phyloP scores from a whole-genome alignment of 805 yeast species.

The Blastobotrys chiropterorum region DNA sequence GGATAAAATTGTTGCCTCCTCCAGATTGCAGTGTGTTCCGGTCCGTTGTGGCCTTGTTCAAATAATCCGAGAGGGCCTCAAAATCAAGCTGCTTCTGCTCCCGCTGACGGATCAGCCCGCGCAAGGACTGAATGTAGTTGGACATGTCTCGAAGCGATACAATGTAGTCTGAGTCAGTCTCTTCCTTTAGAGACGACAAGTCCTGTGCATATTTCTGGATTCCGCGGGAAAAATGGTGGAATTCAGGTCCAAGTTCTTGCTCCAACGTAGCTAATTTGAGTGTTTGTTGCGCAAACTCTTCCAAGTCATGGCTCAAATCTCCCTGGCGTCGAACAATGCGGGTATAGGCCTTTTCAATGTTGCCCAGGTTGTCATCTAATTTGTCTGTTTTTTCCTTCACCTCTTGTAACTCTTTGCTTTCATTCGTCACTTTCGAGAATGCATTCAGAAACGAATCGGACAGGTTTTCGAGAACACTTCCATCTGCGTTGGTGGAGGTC shows the following conservation, averaged over 20 bases:
- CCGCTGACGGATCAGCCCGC: slow-evolving; percentile 67
- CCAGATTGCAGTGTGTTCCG: slow-evolving; percentile 48
- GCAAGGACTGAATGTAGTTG: slow-evolving; percentile 63
- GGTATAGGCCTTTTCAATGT: slow-evolving; percentile 71
- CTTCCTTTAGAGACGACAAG: slow-evolving; percentile 39
- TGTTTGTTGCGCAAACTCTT: slow-evolving; percentile 63
- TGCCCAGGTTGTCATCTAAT: slow-evolving; percentile 72
- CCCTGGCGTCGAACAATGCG: slow-evolving; percentile 67
- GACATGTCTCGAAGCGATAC: slow-evolving; percentile 82
- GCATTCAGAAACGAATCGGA: slow-evolving; percentile 91
- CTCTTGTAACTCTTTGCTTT: slow-evolving; percentile 68
- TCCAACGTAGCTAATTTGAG: slow-evolving; percentile 58
- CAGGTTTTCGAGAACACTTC: slow-evolving; percentile 63
- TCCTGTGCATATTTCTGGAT: slow-evolving; percentile 39
- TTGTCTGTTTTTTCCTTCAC: slow-evolving; percentile 78
- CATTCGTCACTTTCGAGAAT: slow-evolving; percentile 66
- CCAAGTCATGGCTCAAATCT: slow-evolving; percentile 67
- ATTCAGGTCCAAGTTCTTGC: slow-evolving; percentile 34
- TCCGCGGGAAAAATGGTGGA: slow-evolving; percentile 43
- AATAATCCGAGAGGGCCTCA: slow-evolving; percentile 77
- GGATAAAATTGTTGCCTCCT: slow-evolving; percentile 45
- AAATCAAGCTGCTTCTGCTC: slow-evolving; percentile 89
- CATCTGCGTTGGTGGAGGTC: slow-evolving; percentile 25
- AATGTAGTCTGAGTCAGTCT: slow-evolving; percentile 72
- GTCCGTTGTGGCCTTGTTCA: slow-evolving; percentile 64